Evolutionary conservation across 139 green algal species (phyloP).

Genomic region (Desmodesmus armatus): DNA sequence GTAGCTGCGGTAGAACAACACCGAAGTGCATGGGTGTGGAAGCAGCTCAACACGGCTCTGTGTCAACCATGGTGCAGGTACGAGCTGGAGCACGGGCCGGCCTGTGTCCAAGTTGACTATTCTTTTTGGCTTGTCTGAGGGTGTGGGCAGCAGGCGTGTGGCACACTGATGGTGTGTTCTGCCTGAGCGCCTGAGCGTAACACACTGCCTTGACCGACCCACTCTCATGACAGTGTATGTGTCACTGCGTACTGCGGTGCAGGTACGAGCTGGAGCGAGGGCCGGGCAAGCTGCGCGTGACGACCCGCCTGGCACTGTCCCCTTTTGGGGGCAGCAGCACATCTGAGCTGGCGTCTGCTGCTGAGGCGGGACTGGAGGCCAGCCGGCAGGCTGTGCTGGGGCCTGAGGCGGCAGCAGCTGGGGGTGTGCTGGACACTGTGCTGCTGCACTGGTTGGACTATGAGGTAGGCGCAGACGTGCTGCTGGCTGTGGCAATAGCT

Average conservation of each 20-base stretch:
- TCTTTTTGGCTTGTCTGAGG: too few relatives aligned
- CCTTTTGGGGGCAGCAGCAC: constrained; percentile 51
- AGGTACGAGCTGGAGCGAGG: constrained; percentile 67
- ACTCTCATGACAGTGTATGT: neutral
- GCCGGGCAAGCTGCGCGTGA: constrained; percentile 52
- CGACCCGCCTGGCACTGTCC: constrained; percentile 59
- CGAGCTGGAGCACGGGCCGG: constrained; percentile 57
- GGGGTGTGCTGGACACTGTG: constrained; percentile 62
- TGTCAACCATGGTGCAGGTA: constrained; percentile 51
- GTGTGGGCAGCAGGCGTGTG: neutral
- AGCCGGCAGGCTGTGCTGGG: constrained; percentile 52
- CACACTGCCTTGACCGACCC: neutral
- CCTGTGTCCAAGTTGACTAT: neutral
- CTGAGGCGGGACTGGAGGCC: constrained; percentile 57
- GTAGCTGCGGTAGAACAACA: too few relatives aligned
- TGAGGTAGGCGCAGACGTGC: too few relatives aligned
- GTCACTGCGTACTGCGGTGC: neutral
- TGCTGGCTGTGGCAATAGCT: too few relatives aligned
- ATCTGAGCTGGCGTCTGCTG: constrained; percentile 9
- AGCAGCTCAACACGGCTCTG: neutral
- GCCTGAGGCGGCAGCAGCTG: constrained; percentile 35
- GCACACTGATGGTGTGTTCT: neutral
- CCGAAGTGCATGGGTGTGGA: neutral
- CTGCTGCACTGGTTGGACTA: constrained; percentile 70
- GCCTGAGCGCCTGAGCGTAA: neutral